Evolutionary conservation across 2,329 filamentous ascomycete species (phyloP).

Genomic region (Tolypocladium paradoxum): DNA sequence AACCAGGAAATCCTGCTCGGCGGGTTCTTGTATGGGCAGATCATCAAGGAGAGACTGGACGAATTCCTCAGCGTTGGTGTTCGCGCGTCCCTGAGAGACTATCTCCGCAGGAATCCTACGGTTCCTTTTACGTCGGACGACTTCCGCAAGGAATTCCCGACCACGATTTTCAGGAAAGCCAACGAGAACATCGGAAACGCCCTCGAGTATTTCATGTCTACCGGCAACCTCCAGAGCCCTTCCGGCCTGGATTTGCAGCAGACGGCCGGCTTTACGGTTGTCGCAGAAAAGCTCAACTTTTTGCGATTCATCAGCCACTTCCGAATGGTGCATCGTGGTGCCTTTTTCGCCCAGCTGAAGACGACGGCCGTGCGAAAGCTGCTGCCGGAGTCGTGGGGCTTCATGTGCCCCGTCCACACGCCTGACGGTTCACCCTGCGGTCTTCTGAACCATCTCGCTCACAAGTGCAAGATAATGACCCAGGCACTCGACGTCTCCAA

Average conservation of each 20-base stretch:
- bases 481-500: constrained; percentile 61
- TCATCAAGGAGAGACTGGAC: constrained; percentile 88
- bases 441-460: constrained; percentile 85
- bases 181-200: constrained; percentile 83
- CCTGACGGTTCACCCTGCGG: constrained; percentile 94
- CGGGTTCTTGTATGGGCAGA: constrained; percentile 88
- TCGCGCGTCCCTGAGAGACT: constrained; percentile 43
- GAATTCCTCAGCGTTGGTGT: constrained; percentile 61
- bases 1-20: constrained; percentile 93
- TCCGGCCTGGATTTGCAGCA: constrained; percentile 93
- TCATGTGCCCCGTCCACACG: constrained; percentile 93
- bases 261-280: constrained; percentile 87
- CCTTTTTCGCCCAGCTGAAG: constrained; percentile 95
- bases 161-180: constrained; percentile 66
- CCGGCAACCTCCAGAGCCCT: constrained; percentile 83
- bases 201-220: constrained; percentile 92
- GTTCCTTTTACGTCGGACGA: constrained; percentile 66
- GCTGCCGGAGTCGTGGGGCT: constrained; percentile 94
- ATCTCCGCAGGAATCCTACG: constrained; percentile 42
- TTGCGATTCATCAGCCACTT: constrained; percentile 98
- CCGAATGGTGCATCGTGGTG: constrained; percentile 97
- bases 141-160: constrained; percentile 70
- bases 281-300: constrained; percentile 98
- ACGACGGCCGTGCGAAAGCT: constrained; percentile 95
- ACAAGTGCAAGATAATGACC: constrained; percentile 88